Evolutionary conservation across 805 yeast species (phyloP), one percentile per base, ranked within the genome.

Genomic region (Saccharomycopsis sp.): DNA sequence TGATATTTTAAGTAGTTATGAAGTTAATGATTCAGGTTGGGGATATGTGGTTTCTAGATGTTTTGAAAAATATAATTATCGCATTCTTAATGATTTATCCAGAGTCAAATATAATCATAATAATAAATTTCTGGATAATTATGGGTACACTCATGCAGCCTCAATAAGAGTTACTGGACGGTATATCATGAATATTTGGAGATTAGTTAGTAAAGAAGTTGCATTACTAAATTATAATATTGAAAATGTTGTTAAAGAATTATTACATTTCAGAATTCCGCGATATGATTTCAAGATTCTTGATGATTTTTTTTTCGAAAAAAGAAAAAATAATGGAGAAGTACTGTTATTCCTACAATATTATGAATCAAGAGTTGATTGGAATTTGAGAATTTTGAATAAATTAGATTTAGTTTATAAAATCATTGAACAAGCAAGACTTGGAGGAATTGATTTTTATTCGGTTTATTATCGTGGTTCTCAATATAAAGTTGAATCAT

Each of bases 391-490:
- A 42, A 56, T 86, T 1, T 54, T 85, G 4, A 69, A 67, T 3
- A 65, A 70, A 18, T 77, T 74, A 40, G 95, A 87, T 50, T 51
- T 83, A 3, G 64, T 89, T 2, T 66, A 76, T 10, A 68, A 78
- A 49, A 83, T 81, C 17, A 72, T 80, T 12, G 97, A 88, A 50
- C 83, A 84, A 56, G 84, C 96, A 0, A 64, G 95, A 35, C 57
- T 92, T 25, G 69, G 87, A 18, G 98, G 98, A 0, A 74, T 92
- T 21, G 97, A 92, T 51, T 92, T 87, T 55, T 71, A 77, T 53
- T 85, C 96, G 2, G 85, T 87, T 6, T 74, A 82, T 45, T 81
- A 84, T 38, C 59, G 98, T 44, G 98, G 98, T 0, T 89, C 97
- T 0, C 98, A 92, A 54, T 92, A 69, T 55, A 88, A 85, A 54